These are phyloP conservation scores for Silene noctiflora DNA, from an alignment of 179 eudicot genomes.

Conservation along the genomic window DNA sequence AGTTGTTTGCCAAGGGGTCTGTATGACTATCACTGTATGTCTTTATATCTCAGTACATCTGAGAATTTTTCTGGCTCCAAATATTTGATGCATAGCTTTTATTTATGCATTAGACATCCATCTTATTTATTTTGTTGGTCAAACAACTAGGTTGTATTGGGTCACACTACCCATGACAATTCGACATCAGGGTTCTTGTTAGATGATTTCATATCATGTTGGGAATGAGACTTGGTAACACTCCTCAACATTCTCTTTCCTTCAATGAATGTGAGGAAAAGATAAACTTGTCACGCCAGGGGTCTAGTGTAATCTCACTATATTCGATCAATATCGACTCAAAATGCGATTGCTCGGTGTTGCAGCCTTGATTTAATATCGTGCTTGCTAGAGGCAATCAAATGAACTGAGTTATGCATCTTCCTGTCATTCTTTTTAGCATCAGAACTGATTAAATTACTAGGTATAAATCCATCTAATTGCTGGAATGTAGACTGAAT, in stretches of 20 bases:
- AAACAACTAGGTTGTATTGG: neutral
- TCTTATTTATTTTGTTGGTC: neutral
- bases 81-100: neutral
- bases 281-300: too few relatives aligned
- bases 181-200: too few relatives aligned
- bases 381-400: too few relatives aligned
- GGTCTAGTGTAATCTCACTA: too few relatives aligned
- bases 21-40: neutral
- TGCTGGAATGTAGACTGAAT: slow-evolving; percentile 20
- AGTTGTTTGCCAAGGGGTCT: neutral
- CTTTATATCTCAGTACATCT: neutral
- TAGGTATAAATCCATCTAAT: slow-evolving; percentile 15
- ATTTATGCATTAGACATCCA: neutral
- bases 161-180: neutral
- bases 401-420: neutral
- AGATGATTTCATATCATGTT: too few relatives aligned
- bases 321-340: neutral
- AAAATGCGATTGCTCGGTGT: neutral
- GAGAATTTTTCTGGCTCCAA: neutral
- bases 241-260: too few relatives aligned
- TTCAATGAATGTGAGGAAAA: too few relatives aligned
- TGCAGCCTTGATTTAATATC: too few relatives aligned
- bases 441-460: neutral
- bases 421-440: slow-evolving; percentile 1
- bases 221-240: too few relatives aligned